Base-by-base conservation (phyloP, 768 basidiomycete genomes). In the Botryobasidium botryosum region DNA sequence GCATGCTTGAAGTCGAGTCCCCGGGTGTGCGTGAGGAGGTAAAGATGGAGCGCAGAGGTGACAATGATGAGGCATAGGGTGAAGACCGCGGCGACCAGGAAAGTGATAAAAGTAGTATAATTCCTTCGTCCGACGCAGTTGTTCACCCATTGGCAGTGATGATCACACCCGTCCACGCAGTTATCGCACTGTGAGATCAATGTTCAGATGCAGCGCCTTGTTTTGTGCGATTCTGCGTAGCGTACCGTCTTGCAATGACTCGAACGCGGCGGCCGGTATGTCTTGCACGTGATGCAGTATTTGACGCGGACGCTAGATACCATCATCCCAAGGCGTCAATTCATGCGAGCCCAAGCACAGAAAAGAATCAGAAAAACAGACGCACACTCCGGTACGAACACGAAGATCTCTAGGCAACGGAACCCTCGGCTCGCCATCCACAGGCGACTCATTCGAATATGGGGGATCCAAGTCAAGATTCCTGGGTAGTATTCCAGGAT, bases 121-220 rank as follows among this genome's bases (percentile, higher is more conserved):
- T 96, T 97, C 36, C 90, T 77, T 32, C 86, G 74, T 5, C 94
- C 94, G 32, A 99, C 72, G 58, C 94, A 97, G 57, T 88, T 94
- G 59, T 96, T 94, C 17, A 99, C 75, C 81, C 79, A 83, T 56
- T 79, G 78, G 50, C 79, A 84, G 56, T 87, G 86, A 56, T 91
- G 84, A 59, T 92, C 90, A 52, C 91, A 96, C 7, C 79, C 79
- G 52, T 96, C 91, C 13, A 96, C 87, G 56, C 92, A 99, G 57
- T 97, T 97, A 54, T 94, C 87, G 57, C 92, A 99, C 82, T 91
- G 52, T 2, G 43, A 23, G 17, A 46, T 7, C n/a, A n/a, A n/a
- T n/a, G n/a, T n/a, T n/a, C n/a, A n/a, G n/a, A n/a, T n/a, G n/a
- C n/a, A n/a, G n/a, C n/a, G n/a, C n/a, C n/a, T n/a, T n/a, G n/a